Percentiles rank a stretch among this genome's conserved stretches.
phyloP scores from a whole-genome alignment of 257 asterid species.

The Solanum pennellii region DNA sequence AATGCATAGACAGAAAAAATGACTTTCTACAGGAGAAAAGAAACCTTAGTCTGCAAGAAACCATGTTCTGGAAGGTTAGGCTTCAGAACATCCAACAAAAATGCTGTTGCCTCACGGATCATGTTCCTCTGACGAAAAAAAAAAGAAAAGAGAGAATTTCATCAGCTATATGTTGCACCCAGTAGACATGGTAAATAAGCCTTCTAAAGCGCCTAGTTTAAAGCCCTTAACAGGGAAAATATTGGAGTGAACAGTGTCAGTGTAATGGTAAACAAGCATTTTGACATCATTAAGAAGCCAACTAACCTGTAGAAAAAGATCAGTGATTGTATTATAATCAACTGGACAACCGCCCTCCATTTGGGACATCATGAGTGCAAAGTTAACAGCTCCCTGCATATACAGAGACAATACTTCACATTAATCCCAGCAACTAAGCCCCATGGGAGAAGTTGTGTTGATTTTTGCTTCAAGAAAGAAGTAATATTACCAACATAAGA shows the following conservation, averaged over 20 bases:
- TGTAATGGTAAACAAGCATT: neutral
- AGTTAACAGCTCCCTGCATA: slow-evolving; percentile 96
- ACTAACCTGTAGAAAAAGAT: slow-evolving; percentile 91
- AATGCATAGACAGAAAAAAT: neutral
- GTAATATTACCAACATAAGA: neutral
- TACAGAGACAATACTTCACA: slow-evolving; percentile 3
- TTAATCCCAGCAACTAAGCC: neutral
- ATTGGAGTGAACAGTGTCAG: neutral
- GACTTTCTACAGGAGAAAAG: neutral
- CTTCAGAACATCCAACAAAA: slow-evolving; percentile 93
- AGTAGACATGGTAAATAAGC: neutral
- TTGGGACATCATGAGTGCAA: slow-evolving; percentile 99
- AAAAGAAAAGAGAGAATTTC: neutral
- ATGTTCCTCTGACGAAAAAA: slow-evolving; percentile 58
- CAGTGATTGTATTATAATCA: slow-evolving; percentile 95
- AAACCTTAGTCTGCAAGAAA: slow-evolving; percentile 89
- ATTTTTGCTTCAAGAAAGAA: neutral
- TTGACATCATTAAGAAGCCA: neutral
- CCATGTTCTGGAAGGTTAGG: slow-evolving; percentile 98
- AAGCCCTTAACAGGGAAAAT: neutral
- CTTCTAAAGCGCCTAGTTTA: neutral
- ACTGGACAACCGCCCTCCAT: slow-evolving; percentile 99
- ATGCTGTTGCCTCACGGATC: slow-evolving; percentile 99
- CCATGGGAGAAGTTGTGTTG: neutral
- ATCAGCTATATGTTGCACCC: neutral